A percentile compares a stretch with the other conserved stretches of the same genome.
These are phyloP conservation scores for Stephania cephalantha DNA, from an alignment of 164 flowering plant species.

Conservation along the genomic window DNA sequence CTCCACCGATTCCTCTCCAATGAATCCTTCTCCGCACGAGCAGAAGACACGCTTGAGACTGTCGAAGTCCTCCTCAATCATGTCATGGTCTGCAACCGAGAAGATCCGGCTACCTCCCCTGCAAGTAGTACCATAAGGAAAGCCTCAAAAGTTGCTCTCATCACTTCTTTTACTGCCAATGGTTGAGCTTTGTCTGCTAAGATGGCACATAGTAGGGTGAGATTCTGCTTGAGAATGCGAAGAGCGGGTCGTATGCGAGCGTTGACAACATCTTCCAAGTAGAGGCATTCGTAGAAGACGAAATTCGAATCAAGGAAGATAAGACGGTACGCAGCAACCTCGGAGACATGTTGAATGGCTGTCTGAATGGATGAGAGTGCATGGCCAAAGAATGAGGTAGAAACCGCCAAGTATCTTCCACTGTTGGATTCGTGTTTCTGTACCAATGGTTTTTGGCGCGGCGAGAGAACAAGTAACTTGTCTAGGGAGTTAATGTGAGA, in stretches of 20 bases:
- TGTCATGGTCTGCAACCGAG: constrained; percentile 46
- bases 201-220: constrained; percentile 58
- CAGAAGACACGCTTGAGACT: constrained; percentile 56
- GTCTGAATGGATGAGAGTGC: constrained; percentile 43
- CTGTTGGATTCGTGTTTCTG: constrained; percentile 23
- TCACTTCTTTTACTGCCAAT: constrained; percentile 65
- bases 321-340: constrained; percentile 84
- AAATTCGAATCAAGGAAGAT: constrained; percentile 73
- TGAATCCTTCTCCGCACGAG: constrained; percentile 63
- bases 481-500: constrained; percentile 63
- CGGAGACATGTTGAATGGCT: constrained; percentile 61
- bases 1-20: constrained; percentile 60
- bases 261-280: constrained; percentile 49
- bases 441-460: constrained; percentile 31
- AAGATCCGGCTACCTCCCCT: constrained; percentile 65
- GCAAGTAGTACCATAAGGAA: constrained; percentile 85
- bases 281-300: constrained; percentile 65
- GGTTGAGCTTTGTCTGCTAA: constrained; percentile 65
- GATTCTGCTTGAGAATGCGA: constrained; percentile 74
- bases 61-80: constrained; percentile 74
- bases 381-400: constrained; percentile 50
- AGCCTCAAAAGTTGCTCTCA: constrained; percentile 83
- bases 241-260: constrained; percentile 70
- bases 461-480: constrained; percentile 55
- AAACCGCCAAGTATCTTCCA: constrained; percentile 21